phyloP scores from a whole-genome alignment of 2,329 filamentous ascomycete genomes.

The Aspergillus novofumigatus region DNA sequence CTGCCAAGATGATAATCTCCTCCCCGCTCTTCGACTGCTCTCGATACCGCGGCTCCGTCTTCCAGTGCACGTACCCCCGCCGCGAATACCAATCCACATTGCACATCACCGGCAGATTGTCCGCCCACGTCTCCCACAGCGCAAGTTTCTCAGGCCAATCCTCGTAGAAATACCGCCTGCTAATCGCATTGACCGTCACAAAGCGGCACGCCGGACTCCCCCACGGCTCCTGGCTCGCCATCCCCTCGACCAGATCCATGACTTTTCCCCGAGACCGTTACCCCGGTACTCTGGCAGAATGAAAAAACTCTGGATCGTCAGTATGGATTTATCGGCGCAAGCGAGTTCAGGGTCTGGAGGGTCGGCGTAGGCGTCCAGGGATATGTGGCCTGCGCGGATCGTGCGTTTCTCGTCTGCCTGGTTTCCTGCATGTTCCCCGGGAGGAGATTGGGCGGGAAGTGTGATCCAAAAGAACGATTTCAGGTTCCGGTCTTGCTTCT shows the following conservation, averaged over 20 bases:
- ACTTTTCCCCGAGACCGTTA: conserved; percentile 13
- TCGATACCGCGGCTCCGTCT: conserved; percentile 18
- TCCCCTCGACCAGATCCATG: conserved; percentile 16
- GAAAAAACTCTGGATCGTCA: conserved; percentile 24
- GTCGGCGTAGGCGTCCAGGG: conserved; percentile 20
- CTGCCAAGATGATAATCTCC: conserved; percentile 11
- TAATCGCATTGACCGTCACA: conserved; percentile 17
- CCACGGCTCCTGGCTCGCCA: conserved; percentile 11
- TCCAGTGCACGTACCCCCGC: conserved; percentile 25
- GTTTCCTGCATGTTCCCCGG: background rate
- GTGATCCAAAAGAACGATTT: conserved; percentile 20
- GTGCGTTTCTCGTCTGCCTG: background rate
- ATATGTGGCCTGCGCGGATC: conserved; percentile 25
- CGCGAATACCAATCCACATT: conserved; percentile 23
- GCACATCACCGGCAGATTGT: conserved; percentile 10
- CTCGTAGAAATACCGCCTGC: conserved; percentile 20
- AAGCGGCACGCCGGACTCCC: conserved; percentile 17
- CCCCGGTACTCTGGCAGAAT: conserved; percentile 20
- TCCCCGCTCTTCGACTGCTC: conserved; percentile 8
- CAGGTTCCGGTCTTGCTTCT: conserved; percentile 6
- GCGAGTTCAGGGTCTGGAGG: conserved; percentile 15
- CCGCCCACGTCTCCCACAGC: conserved; percentile 10
- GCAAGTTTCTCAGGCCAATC: conserved; percentile 9
- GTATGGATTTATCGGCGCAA: conserved; percentile 10
- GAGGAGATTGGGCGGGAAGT: background rate